Evolutionary conservation across 1,284 basidiomycete species (phyloP).

Genomic region (Sanghuangporus baumii): DNA sequence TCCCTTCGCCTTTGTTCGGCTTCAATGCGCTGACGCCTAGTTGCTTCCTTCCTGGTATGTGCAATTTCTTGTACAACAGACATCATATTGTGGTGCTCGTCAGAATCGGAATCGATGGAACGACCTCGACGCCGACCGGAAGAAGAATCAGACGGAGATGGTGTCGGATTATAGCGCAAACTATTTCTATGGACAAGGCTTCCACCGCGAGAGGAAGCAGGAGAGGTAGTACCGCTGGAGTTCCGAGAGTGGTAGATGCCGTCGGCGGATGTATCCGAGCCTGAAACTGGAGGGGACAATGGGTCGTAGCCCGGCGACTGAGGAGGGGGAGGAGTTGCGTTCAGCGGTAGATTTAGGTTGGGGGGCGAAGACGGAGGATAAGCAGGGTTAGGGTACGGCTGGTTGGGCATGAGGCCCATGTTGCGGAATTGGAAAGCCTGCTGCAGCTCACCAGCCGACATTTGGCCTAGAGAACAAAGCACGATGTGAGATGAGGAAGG

Average conservation of each 20-base stretch:
- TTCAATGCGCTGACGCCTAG: conserved; percentile 74
- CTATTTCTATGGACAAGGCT: conserved; percentile 66
- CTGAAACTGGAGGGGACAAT: conserved; percentile 74
- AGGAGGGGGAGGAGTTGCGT: conserved; percentile 55
- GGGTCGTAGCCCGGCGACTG: conserved; percentile 75
- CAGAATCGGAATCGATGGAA: conserved; percentile 73
- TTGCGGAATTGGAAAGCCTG: conserved; percentile 41
- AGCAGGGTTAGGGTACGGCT: conserved; percentile 41
- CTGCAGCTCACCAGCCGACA: conserved; percentile 22
- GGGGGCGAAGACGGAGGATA: conserved; percentile 43
- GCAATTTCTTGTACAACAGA: conserved; percentile 62
- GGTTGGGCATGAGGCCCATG: conserved; percentile 45
- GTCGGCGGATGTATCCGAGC: conserved; percentile 79
- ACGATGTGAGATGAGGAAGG: conserved; percentile 18
- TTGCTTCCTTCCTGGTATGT: conserved; percentile 76
- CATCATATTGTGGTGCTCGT: conserved; percentile 53
- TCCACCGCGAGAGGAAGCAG: conserved; percentile 65
- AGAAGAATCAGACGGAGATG: conserved; percentile 68
- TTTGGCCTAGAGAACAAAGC: conserved; percentile 18
- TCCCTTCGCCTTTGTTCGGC: conserved; percentile 83
- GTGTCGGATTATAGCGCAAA: conserved; percentile 68
- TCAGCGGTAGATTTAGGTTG: conserved; percentile 45
- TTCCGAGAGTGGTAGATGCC: conserved; percentile 69
- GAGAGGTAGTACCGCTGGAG: conserved; percentile 69
- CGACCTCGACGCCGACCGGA: conserved; percentile 55